Evolutionary conservation across 2,329 filamentous ascomycete genomes (phyloP).

Genomic region (Fusarium fujikuroi): DNA sequence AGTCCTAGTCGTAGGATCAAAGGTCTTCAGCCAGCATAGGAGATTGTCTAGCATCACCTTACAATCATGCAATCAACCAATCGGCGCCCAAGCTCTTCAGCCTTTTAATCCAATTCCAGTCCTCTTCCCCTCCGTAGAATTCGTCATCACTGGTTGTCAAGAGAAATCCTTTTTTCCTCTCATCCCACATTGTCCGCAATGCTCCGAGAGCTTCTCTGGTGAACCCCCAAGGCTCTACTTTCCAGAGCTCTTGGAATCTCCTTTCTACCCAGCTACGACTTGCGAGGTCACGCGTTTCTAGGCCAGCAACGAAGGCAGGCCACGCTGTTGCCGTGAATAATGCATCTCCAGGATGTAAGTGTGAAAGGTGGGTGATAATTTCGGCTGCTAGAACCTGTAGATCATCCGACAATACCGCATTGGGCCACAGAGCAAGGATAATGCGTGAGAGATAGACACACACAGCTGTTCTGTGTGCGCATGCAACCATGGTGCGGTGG

Average conservation of each 20-base stretch:
- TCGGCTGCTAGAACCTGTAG: background rate
- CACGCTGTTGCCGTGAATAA: background rate
- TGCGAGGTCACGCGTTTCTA: background rate
- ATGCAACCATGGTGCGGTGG: background rate
- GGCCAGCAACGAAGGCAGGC: background rate
- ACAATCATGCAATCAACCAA: background rate
- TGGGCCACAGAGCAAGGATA: background rate
- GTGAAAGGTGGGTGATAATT: background rate
- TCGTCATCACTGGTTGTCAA: background rate
- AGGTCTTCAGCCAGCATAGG: background rate
- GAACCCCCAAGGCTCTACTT: background rate
- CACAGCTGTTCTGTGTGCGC: background rate
- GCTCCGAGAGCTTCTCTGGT: background rate
- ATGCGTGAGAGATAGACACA: background rate
- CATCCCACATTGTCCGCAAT: background rate
- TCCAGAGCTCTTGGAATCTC: background rate
- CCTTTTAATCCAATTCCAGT: background rate
- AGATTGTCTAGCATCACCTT: background rate
- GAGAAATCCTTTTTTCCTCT: background rate
- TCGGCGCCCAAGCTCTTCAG: background rate
- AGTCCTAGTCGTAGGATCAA: accelerated
- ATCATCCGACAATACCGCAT: background rate
- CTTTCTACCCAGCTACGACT: background rate
- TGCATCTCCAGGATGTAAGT: background rate
- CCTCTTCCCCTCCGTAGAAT: background rate